Percentiles rank a stretch among this genome's conserved stretches.
These are phyloP conservation scores for Patellaria atrata DNA, from an alignment of 495 filamentous ascomycete genomes.

Conservation along the genomic window DNA sequence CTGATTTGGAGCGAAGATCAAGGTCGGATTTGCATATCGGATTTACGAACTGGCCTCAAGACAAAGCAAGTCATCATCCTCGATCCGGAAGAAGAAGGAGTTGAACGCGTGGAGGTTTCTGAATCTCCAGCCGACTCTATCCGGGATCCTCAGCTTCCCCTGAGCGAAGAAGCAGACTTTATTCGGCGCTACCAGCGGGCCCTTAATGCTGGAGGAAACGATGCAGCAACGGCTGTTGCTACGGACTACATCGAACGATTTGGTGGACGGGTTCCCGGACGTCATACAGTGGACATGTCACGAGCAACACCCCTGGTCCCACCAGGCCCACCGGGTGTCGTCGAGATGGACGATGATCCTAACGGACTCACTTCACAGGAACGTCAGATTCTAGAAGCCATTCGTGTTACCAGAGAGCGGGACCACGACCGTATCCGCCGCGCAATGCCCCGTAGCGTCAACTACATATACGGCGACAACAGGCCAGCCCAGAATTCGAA, in stretches of 20 bases:
- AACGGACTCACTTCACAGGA: constrained; percentile 42
- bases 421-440: constrained; percentile 20
- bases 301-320: too few relatives aligned
- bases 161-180: constrained; percentile 23
- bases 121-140: too few relatives aligned
- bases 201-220: constrained; percentile 23
- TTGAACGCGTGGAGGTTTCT: constrained; percentile 32
- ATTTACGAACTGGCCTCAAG: constrained; percentile 61
- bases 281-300: too few relatives aligned
- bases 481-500: too few relatives aligned
- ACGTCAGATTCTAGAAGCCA: constrained; percentile 42
- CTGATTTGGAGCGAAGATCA: constrained; percentile 88
- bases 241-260: constrained; percentile 29
- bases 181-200: constrained; percentile 28
- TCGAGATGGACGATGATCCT: constrained; percentile 27
- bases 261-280: too few relatives aligned
- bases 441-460: constrained; percentile 25
- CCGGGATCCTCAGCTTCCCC: constrained; percentile 31
- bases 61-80: constrained; percentile 61
- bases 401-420: constrained; percentile 30
- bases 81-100: constrained; percentile 37
- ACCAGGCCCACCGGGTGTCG: too few relatives aligned
- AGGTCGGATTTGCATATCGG: constrained; percentile 69
- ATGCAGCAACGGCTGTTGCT: constrained; percentile 26
- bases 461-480: too few relatives aligned